These are phyloP conservation scores for Aspergillus calidoustus DNA, from an alignment of 2,329 filamentous ascomycete species.

Conservation along the genomic window DNA sequence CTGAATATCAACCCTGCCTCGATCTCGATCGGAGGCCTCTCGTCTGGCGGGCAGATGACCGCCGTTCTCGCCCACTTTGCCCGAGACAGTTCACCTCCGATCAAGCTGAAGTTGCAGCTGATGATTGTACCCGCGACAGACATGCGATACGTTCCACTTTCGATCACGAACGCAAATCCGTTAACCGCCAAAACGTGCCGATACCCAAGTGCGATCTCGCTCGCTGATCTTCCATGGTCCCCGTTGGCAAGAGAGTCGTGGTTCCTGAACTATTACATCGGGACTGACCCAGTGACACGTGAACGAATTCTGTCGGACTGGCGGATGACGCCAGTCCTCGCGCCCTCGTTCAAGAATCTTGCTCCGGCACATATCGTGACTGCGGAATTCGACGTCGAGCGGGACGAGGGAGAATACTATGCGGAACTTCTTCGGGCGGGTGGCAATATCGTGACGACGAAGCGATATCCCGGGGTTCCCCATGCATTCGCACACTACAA, in stretches of 20 bases:
- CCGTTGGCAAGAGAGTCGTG: constrained; percentile 36
- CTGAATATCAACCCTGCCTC: constrained; percentile 16
- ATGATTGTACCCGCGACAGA: constrained; percentile 40
- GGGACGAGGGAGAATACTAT: constrained; percentile 41
- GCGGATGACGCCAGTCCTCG: constrained; percentile 30
- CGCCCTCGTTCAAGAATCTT: constrained; percentile 31
- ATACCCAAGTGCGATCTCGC: constrained; percentile 31
- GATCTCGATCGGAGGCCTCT: constrained; percentile 22
- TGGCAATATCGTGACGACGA: constrained; percentile 33
- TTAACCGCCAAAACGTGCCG: constrained; percentile 26
- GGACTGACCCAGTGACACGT: constrained; percentile 28
- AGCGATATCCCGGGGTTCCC: constrained; percentile 33
- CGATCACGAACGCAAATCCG: neutral
- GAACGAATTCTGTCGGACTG: constrained; percentile 19
- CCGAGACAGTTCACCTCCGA: constrained; percentile 31
- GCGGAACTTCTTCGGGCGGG: constrained; percentile 26
- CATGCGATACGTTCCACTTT: constrained; percentile 31
- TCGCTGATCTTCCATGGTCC: constrained; percentile 33
- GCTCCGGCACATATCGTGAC: constrained; percentile 40
- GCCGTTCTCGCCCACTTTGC: constrained; percentile 41
- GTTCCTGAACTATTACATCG: constrained; percentile 39
- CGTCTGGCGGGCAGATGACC: constrained; percentile 26
- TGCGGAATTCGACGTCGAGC: constrained; percentile 41
- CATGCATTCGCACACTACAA: constrained; percentile 31
- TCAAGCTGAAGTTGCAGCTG: constrained; percentile 36